Evolutionary conservation across 2,329 filamentous ascomycete species (phyloP), one percentile per base, ranked within the genome.

Genomic region (Monilinia polystroma): DNA sequence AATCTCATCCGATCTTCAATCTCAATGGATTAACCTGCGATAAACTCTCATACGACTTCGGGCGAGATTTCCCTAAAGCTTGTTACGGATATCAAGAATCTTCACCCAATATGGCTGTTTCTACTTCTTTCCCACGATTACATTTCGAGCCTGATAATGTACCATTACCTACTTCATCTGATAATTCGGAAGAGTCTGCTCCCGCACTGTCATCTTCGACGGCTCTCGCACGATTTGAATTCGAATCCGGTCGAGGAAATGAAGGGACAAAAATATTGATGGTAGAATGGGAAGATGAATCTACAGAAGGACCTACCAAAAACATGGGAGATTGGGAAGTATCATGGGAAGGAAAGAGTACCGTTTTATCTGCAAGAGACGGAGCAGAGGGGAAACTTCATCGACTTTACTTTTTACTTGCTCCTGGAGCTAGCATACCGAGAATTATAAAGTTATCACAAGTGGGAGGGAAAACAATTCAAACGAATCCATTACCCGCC

Each of bases 211-310:
- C 80, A 68, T 78, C 82, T 4, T 81, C 81, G 57, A 85, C 84
- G 66, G 89, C 89, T n/a, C 82, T 92, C 56, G 90, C 92, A 56
- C 88, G 93, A 68, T 97, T 96, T 78, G 93, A 97, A 77, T 96
- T 96, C 76, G 90, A 93, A 78, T 82, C 86, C 0, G 89, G 88
- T 47, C 86, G 85, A 76, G 90, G 87, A 60, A 91, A 92, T 73
- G 90, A 93, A 71, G 92, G 92, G 52, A 96, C 92, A 70, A 97
- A 96, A 81, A 89, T 97, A 70, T 81, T 97, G 73, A 95, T 97
- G 92, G 89, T 96, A 51, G 92, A 97, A 77, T 97, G 93, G 93
- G 87, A 91, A 76, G 86, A 89, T 76, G 70, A 72, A 35, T 71
- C 71, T 63, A 87, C 91, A 75, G 86, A 89, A 76, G 59, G 52